Evolutionary conservation across 208 protist genomes (phyloP).

Genomic region (Vickermania ingenoplastis): DNA sequence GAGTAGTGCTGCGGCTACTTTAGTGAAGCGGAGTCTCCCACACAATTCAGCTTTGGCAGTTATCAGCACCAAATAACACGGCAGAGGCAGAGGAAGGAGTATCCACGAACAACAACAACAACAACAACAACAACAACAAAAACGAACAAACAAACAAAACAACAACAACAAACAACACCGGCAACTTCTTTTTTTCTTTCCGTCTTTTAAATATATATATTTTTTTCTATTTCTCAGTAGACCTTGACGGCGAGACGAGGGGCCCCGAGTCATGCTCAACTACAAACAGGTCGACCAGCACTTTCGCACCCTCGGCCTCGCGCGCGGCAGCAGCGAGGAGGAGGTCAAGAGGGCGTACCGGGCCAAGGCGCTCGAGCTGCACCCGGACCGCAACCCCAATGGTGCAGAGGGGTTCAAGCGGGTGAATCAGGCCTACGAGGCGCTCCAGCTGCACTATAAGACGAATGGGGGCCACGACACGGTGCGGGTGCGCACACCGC

Average conservation of each 20-base stretch:
- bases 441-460: constrained; percentile 64
- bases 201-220: no score
- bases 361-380: constrained; percentile 84
- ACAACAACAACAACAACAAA: constrained; percentile 9
- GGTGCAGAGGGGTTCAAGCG: constrained; percentile 75
- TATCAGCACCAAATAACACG: no score
- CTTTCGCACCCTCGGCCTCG: constrained; percentile 63
- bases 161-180: neutral
- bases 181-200: neutral
- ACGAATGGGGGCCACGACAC: constrained; percentile 15
- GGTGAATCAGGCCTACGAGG: constrained; percentile 93
- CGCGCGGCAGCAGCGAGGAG: constrained; percentile 48
- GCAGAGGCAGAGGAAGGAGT: no score
- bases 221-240: constrained; percentile 1
- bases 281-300: constrained; percentile 17
- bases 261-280: no score
- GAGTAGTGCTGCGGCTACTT: no score
- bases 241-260: no score
- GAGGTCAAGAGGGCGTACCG: constrained; percentile 90
- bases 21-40: no score
- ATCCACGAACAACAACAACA: constrained; percentile 5
- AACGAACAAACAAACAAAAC: neutral
- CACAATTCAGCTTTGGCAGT: no score
- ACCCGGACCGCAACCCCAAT: constrained; percentile 90
- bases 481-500: neutral